These are phyloP conservation scores for Xylariaceae sp. DNA, from an alignment of 2,329 filamentous ascomycete species.

Conservation along the genomic window DNA sequence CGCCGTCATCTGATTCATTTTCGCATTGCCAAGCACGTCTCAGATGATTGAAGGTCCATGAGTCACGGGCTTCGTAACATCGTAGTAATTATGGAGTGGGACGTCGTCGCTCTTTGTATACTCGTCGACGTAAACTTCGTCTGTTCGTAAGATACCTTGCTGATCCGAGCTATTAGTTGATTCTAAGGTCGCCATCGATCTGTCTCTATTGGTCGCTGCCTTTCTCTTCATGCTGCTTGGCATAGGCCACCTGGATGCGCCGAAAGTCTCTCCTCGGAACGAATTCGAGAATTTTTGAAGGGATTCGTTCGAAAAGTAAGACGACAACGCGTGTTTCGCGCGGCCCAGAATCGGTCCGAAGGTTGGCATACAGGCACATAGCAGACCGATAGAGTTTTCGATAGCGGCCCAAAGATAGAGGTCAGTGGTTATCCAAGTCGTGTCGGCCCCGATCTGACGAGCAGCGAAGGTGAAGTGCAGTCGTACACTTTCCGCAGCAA, in stretches of 20 bases:
- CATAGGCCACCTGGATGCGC: not conserved
- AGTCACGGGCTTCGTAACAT: not conserved
- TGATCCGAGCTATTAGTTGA: not conserved
- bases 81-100: not conserved
- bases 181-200: not conserved
- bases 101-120: not conserved
- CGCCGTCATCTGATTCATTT: no score
- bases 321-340: not conserved
- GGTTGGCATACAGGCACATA: slow-evolving; percentile 4
- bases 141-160: slow-evolving; percentile 2
- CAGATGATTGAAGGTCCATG: not conserved
- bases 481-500: not conserved
- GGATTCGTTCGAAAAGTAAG: not conserved
- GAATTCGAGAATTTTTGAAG: not conserved
- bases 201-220: not conserved
- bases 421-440: slow-evolving; percentile 1
- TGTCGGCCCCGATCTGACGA: not conserved
- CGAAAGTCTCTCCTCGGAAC: no score
- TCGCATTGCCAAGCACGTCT: not conserved
- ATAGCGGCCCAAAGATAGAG: slow-evolving; percentile 3
- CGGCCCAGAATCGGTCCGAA: slow-evolving; percentile 1
- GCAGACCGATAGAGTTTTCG: slow-evolving; percentile 1
- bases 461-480: not conserved
- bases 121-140: slow-evolving; percentile 1
- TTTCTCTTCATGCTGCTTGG: not conserved